Evolutionary conservation across 805 yeast genomes (phyloP), one percentile per base, ranked within the genome.

Genomic region (Metschnikowia orientalis): DNA sequence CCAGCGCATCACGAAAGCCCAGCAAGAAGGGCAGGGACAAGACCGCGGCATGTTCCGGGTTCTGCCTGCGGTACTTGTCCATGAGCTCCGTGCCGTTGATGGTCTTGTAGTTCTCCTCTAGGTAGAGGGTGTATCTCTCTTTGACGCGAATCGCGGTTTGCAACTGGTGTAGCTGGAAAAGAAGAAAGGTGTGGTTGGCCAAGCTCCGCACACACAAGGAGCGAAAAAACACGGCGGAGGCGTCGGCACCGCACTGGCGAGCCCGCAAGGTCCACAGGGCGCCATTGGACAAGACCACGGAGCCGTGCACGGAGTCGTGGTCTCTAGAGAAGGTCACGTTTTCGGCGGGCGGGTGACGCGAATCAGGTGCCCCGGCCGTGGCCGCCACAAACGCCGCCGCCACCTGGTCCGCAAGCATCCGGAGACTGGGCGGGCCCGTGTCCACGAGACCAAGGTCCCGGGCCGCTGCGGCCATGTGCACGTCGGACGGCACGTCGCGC

Each of bases 41-140:
- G n/a, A n/a, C n/a, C n/a, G n/a, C n/a, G n/a, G n/a, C n/a, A n/a
- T 30, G 23, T 8, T 30, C 42, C 2, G 38, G 38, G 22, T 45
- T 41, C 29, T 45, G 47, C 5, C 48, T 32, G 18, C 34, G 37
- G 41, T 56, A 65, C 32, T 52, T 56, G 18, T 42, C 44, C 20
- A 65, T 48, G 19, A 61, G 44, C 25, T 61, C 67, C 4, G 49
- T 42, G 2, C 68, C 68, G 34, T 61, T 59, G 23, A 57, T 45
- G 3, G 54, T 49, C 34, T 48, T 56, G 40, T 59, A 61, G 41
- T 63, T 65, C 27, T 59, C 64, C 17, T 50, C 42, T 23, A 63
- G 44, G 25, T 57, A 65, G 37, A 42, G 44, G 28, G 45, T 52
- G 38, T 59, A 64, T 17, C 51, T 47, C 34, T 63, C 70, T 34